phyloP scores from a whole-genome alignment of 305 asterid genomes.

The Fraxinus sp. region DNA sequence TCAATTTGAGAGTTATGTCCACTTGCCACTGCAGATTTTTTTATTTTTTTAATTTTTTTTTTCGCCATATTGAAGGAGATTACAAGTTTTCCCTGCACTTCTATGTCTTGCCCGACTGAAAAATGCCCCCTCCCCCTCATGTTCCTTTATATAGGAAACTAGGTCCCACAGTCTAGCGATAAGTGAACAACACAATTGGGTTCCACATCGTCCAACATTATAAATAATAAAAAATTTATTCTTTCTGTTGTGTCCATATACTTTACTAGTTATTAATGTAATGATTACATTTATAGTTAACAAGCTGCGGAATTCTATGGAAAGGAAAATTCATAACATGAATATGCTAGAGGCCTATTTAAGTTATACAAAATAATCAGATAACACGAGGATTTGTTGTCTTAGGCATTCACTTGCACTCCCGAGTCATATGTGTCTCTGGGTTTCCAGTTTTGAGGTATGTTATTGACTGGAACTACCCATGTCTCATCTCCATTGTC shows the following conservation, averaged over 20 bases:
- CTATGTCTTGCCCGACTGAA: not conserved
- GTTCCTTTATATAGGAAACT: not conserved
- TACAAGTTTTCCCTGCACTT: not conserved
- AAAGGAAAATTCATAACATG: not conserved
- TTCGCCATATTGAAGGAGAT: not conserved
- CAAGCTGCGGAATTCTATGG: not conserved
- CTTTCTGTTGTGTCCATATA: not conserved
- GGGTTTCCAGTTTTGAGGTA: slow-evolving; percentile 72
- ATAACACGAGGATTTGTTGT: slow-evolving; percentile 14
- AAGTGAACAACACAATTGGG: not conserved
- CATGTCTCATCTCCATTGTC: slow-evolving; percentile 68
- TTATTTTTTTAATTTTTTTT: not conserved
- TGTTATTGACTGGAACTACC: slow-evolving; percentile 59
- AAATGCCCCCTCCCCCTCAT: not conserved
- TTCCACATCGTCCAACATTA: not conserved
- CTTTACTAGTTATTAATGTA: slow-evolving; percentile 4
- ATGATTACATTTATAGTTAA: not conserved
- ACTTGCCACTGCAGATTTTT: not conserved
- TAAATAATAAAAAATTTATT: not conserved
- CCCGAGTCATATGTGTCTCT: slow-evolving; percentile 77
- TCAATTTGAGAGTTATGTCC: not conserved
- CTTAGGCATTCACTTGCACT: slow-evolving; percentile 53
- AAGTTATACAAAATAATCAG: slow-evolving; percentile 11
- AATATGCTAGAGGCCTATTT: slow-evolving; percentile 3
- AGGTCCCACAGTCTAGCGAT: not conserved